Conservation (phyloP, 805 yeast species). For the Kazachstania viticola region DNA sequence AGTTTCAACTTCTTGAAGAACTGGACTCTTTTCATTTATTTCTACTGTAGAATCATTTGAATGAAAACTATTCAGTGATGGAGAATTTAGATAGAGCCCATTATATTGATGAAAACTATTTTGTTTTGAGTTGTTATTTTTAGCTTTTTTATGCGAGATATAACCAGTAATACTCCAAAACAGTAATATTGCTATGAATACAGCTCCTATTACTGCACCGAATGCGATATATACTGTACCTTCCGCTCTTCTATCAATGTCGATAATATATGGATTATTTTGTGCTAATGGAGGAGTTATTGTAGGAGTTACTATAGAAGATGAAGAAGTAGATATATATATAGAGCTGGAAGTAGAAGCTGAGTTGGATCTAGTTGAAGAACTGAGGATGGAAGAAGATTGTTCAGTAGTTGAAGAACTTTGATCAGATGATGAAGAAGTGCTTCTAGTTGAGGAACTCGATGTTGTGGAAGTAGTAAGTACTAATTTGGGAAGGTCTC, state of each 20-base stretch:
- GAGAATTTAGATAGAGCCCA: too few relatives aligned
- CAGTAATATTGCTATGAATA: conserved; percentile 22
- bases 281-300: conserved; percentile 40
- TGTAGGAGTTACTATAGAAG: conserved; percentile 13
- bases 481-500: neutral
- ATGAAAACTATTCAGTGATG: too few relatives aligned
- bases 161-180: neutral
- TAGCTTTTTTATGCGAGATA: neutral
- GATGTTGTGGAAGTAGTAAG: neutral
- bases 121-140: too few relatives aligned
- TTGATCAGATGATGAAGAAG: neutral
- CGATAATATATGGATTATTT: conserved; percentile 53
- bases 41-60: too few relatives aligned
- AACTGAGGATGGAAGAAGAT: neutral
- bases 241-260: conserved; percentile 36
- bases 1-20: too few relatives aligned
- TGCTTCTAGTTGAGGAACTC: neutral
- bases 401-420: neutral
- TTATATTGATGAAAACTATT: too few relatives aligned
- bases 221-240: conserved; percentile 78
- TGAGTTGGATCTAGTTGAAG: neutral
- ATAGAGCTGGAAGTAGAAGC: conserved; percentile 14
- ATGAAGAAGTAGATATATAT: conserved; percentile 12
- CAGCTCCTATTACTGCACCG: conserved; percentile 54
- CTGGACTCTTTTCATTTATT: too few relatives aligned